phyloP scores from a whole-genome alignment of 2,329 filamentous ascomycete genomes.

The Lachnellula subtilissima region DNA sequence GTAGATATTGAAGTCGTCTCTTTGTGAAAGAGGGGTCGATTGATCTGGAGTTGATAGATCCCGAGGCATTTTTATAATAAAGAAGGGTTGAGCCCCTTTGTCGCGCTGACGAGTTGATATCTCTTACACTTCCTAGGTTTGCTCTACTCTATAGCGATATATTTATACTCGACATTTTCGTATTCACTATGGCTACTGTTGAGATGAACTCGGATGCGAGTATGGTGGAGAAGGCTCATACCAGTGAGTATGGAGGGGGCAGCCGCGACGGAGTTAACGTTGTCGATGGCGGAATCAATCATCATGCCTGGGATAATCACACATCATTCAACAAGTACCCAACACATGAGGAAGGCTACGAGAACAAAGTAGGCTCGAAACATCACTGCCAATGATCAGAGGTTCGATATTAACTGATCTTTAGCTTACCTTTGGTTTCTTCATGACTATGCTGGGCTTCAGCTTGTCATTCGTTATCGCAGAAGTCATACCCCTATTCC shows the following conservation, averaged over 20 bases:
- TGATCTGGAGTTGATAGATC: no score
- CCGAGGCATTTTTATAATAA: no score
- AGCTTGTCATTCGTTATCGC: slow-evolving; percentile 10
- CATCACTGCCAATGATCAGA: background rate
- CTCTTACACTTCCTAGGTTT: no score
- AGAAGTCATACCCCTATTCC: slow-evolving; percentile 13
- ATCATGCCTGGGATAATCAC: background rate
- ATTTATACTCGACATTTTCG: background rate
- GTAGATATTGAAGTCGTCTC: no score
- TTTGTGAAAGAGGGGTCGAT: no score
- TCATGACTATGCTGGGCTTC: slow-evolving; percentile 15
- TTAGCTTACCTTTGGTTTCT: slow-evolving; percentile 30
- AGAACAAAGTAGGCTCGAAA: background rate
- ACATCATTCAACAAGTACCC: background rate
- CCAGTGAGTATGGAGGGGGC: background rate
- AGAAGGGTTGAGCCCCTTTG: no score
- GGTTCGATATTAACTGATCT: background rate
- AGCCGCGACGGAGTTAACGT: background rate
- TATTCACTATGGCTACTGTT: background rate
- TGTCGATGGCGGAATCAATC: background rate
- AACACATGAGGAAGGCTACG: background rate
- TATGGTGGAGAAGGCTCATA: background rate
- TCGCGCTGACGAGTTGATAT: no score
- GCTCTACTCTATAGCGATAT: no score
- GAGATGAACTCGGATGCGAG: background rate